These are phyloP conservation scores for Acacia crassicarpa DNA, from an alignment of 306 rosid genomes.

Conservation along the genomic window DNA sequence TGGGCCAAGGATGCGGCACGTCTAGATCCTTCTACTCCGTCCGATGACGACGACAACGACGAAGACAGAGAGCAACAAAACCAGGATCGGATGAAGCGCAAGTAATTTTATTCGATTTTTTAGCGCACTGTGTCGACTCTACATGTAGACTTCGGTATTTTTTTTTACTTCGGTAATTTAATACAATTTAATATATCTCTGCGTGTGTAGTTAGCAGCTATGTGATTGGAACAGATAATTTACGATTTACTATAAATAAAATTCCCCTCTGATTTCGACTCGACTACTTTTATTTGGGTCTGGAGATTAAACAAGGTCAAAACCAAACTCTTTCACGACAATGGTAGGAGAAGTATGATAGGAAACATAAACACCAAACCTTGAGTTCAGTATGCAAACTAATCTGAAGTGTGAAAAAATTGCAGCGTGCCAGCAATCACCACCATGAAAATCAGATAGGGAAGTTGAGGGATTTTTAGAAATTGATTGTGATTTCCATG, in stretches of 20 bases:
- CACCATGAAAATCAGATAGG: not conserved
- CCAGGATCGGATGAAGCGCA: not conserved
- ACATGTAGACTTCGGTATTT: not conserved
- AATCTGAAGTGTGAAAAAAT: not conserved
- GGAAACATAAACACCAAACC: not conserved
- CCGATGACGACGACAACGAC: constrained; percentile 17
- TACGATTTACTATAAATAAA: not conserved
- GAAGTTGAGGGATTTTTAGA: not conserved
- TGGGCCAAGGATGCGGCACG: constrained; percentile 97
- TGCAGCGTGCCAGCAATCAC: not conserved
- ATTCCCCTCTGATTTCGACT: not conserved
- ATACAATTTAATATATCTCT: not conserved
- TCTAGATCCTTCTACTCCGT: constrained; percentile 52
- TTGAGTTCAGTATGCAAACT: not conserved
- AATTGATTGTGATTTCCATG: constrained; percentile 28
- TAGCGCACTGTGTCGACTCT: not conserved
- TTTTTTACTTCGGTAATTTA: not conserved
- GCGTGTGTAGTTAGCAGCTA: not conserved
- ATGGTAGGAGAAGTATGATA: not conserved
- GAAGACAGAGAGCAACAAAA: not conserved
- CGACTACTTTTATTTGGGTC: not conserved
- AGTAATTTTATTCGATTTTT: not conserved
- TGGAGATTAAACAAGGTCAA: not conserved
- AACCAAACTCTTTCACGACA: not conserved
- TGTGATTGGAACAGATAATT: not conserved